Conservation (phyloP, 768 basidiomycete species). For the Leccinum obscurum region DNA sequence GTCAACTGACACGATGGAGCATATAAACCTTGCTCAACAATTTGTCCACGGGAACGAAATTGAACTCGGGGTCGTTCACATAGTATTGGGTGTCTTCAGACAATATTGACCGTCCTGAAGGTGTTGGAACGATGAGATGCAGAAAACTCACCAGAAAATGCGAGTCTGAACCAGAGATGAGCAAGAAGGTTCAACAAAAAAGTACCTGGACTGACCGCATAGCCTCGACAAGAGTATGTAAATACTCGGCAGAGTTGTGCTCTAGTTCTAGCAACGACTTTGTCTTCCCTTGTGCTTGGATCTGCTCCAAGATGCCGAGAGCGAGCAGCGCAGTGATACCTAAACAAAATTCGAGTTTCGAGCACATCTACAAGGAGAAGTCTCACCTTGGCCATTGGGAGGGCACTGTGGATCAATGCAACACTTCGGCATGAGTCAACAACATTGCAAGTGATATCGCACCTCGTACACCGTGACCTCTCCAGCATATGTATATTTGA, state of each 20-base stretch:
- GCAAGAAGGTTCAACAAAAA: not conserved
- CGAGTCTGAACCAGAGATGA: conserved; percentile 42
- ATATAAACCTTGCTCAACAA: conserved; percentile 74
- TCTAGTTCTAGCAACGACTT: conserved; percentile 75
- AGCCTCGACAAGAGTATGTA: conserved; percentile 85
- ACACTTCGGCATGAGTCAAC: not conserved
- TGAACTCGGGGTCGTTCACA: conserved; percentile 86
- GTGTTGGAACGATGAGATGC: not conserved
- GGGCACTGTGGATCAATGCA: conserved; percentile 61
- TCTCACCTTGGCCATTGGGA: conserved; percentile 88
- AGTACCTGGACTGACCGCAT: conserved; percentile 53
- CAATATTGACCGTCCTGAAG: not conserved
- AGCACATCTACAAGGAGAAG: not conserved
- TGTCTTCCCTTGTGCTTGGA: conserved; percentile 73
- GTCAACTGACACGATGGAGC: not conserved
- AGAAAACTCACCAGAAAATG: conserved; percentile 66
- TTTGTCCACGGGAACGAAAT: conserved; percentile 74
- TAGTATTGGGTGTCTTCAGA: conserved; percentile 78
- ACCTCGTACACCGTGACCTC: conserved; percentile 94
- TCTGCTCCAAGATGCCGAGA: conserved; percentile 86
- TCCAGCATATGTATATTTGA: conserved; percentile 82
- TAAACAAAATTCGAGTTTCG: conserved; percentile 23
- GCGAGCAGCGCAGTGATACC: conserved; percentile 92
- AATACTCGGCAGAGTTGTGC: conserved; percentile 88
- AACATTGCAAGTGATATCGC: conserved; percentile 12